Base-by-base conservation (phyloP, 2,329 filamentous ascomycete species). In the Bipolaris cookei region DNA sequence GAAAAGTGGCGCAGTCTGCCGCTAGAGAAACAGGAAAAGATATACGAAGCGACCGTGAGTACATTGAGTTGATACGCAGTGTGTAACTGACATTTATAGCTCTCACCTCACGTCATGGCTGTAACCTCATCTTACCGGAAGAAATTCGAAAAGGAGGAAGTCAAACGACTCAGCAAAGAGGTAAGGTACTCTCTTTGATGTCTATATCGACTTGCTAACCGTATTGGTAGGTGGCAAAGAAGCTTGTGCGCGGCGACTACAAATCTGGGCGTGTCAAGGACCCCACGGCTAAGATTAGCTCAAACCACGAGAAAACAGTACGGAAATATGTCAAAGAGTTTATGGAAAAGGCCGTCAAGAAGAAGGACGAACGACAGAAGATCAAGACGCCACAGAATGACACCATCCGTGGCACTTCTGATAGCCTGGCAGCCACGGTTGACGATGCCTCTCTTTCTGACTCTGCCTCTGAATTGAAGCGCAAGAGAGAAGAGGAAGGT, bases 1-100 rank as follows among this genome's bases (percentile, higher is more conserved):
- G 88, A 91, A 45, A 90, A 89, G 72, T 92, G 90, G 90, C 84
- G 86, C 53, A 84, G 83, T 57, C 75, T 88, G 30, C 82, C 88
- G 1, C 75, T 87, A 65, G 93, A 97, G 64, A 97, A 97, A 78
- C 91, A 95, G 77, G 96, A 92, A 85, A 97, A 92, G 80, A 83
- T 97, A 2, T 98, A 97, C 69, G 93, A 97, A 76, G 93, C 93
- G 72, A 96, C 92, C 49, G 92, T 96, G 83, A 76, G 90, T 81
- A 32, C 38, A 20, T 23, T 2, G 10, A 7, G 34, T 3, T 3
- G 3, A 34, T 3, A 10, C 8, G 14, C 43, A 7, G 13, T 44
- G 1, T 21, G 21, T 11, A 3, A 20, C 59, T 68, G 61, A 70
- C 57, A 25, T 37, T 30, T 20, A 5, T 64, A 95, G 92, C 82